Evolutionary conservation across 306 rosid species (phyloP).

Genomic region (Canavalia gladiata): DNA sequence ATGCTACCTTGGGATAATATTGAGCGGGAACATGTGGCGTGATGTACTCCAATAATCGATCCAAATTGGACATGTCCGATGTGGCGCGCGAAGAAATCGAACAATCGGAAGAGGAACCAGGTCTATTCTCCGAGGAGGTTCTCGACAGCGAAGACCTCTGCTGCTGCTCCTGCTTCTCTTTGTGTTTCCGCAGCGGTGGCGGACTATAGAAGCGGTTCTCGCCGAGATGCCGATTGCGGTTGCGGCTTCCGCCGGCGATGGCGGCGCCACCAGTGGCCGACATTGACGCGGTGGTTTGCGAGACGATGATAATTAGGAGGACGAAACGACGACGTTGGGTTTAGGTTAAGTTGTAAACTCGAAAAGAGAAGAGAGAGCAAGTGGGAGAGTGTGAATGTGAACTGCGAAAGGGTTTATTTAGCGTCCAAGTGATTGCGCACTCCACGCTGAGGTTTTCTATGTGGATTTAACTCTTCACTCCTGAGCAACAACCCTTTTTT

Average conservation of each 20-base stretch:
- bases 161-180: conserved; percentile 57
- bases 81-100: conserved; percentile 70
- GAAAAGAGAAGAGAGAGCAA: not conserved
- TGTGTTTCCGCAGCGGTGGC: conserved; percentile 78
- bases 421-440: conserved; percentile 35
- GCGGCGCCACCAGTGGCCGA: conserved; percentile 75
- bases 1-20: conserved; percentile 65
- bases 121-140: conserved; percentile 62
- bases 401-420: conserved; percentile 45
- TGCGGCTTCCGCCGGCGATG: conserved; percentile 65
- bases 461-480: not conserved
- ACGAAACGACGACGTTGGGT: conserved; percentile 51
- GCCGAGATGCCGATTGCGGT: conserved; percentile 57
- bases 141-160: conserved; percentile 52
- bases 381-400: conserved; percentile 16
- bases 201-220: conserved; percentile 87
- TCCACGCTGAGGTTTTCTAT: conserved; percentile 19
- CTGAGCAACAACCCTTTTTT: not conserved
- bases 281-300: conserved; percentile 56
- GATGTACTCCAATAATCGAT: conserved; percentile 78
- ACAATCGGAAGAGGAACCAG: conserved; percentile 68
- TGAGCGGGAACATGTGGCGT: conserved; percentile 77
- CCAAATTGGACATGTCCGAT: conserved; percentile 75
- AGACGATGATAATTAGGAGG: conserved; percentile 24
- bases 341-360: conserved; percentile 24